A percentile compares a stretch with the other conserved stretches of the same genome.
phyloP scores from a whole-genome alignment of 768 basidiomycete species.

The Phanerochaete sordida region DNA sequence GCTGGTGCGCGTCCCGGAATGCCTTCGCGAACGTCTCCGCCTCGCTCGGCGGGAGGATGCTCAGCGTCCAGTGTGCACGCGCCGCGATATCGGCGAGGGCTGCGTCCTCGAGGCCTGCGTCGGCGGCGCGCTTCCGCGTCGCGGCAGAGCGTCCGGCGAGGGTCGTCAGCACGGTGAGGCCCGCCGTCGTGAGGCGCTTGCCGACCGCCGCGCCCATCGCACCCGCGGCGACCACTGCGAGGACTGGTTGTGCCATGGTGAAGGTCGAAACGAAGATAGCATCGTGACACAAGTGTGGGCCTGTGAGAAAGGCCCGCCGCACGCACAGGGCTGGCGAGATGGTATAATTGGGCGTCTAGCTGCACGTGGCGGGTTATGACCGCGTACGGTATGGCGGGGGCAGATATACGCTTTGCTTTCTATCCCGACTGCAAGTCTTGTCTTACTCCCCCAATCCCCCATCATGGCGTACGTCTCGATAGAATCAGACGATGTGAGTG shows the following conservation, averaged over 20 bases:
- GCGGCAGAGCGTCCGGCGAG: slow-evolving; percentile 50
- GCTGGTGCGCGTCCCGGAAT: slow-evolving; percentile 28
- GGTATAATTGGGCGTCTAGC: neutral
- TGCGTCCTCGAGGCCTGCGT: slow-evolving; percentile 47
- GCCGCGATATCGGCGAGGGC: slow-evolving; percentile 33
- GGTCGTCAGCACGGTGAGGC: slow-evolving; percentile 52
- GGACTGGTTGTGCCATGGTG: slow-evolving; percentile 15
- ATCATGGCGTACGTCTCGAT: slow-evolving; percentile 29
- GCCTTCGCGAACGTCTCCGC: slow-evolving; percentile 41
- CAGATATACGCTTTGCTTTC: neutral
- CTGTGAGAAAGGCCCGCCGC: neutral
- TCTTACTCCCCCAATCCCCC: neutral
- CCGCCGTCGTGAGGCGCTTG: slow-evolving; percentile 39
- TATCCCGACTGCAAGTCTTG: neutral
- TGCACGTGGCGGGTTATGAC: neutral
- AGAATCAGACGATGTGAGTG: slow-evolving; percentile 26
- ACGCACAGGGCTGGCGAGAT: neutral
- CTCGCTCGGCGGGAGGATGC: slow-evolving; percentile 57
- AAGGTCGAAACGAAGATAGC: neutral
- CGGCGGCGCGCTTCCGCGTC: slow-evolving; percentile 39
- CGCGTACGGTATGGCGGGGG: neutral
- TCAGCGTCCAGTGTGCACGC: slow-evolving; percentile 45
- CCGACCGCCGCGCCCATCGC: slow-evolving; percentile 60
- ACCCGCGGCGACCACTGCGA: slow-evolving; percentile 53
- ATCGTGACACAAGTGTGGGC: neutral